phyloP scores from a whole-genome alignment of 345 rosid genomes.

The Citrus cavaleriei region DNA sequence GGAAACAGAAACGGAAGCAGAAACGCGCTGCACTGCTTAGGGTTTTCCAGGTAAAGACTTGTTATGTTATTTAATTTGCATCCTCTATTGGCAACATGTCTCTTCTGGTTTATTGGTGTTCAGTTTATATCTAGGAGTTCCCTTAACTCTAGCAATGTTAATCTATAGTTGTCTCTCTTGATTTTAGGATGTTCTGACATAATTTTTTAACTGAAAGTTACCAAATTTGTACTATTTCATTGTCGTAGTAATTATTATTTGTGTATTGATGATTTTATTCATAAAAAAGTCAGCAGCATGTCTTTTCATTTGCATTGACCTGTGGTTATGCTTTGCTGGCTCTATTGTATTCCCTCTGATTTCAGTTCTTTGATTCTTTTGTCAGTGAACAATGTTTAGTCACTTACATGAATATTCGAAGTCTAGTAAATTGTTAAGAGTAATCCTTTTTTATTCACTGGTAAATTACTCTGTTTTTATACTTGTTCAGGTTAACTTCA shows the following conservation, averaged over 20 bases:
- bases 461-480: neutral
- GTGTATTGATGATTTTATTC: neutral
- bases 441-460: neutral
- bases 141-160: neutral
- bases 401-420: neutral
- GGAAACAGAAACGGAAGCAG: conserved; percentile 73
- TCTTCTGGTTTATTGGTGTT: neutral
- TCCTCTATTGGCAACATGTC: neutral
- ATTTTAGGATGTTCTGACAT: neutral
- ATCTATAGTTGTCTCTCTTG: neutral
- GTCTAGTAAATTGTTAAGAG: neutral
- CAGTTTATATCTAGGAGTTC: neutral
- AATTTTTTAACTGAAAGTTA: neutral
- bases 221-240: neutral
- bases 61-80: neutral
- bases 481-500: neutral
- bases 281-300: neutral
- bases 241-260: neutral
- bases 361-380: neutral
- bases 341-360: neutral
- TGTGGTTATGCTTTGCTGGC: neutral
- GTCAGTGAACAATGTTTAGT: neutral
- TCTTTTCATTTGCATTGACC: neutral
- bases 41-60: conserved; percentile 77
- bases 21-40: conserved; percentile 57